Conservation (phyloP, 176 grass and related monocot genomes). For the Paspalum notatum region DNA sequence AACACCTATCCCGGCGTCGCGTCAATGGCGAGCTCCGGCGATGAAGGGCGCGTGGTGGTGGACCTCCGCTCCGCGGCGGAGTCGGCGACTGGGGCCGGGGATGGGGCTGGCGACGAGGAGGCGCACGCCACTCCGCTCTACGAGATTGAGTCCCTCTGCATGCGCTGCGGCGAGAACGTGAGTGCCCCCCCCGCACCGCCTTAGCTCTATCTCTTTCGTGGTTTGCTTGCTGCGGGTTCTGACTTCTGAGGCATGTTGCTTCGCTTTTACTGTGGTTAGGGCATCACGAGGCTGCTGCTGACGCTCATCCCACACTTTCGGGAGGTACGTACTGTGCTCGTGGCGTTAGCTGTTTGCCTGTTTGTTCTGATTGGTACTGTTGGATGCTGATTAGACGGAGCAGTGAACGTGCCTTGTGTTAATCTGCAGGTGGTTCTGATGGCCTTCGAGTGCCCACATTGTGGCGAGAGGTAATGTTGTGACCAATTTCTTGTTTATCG, state of each 20-base stretch:
- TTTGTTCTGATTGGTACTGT: conserved; percentile 21
- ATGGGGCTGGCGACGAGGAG: conserved; percentile 35
- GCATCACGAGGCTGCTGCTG: conserved; percentile 73
- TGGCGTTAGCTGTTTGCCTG: background rate
- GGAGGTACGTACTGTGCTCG: conserved; percentile 50
- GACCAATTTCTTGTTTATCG: background rate
- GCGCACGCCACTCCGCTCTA: conserved; percentile 62
- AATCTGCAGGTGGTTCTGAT: conserved; percentile 84
- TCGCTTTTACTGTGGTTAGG: conserved; percentile 42
- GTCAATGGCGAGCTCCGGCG: conserved; percentile 61
- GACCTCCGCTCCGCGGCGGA: conserved; percentile 80
- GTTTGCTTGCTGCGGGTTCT: background rate
- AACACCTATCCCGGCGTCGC: background rate
- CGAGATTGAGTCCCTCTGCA: conserved; percentile 93
- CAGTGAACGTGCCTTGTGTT: conserved; percentile 22
- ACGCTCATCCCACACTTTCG: conserved; percentile 90
- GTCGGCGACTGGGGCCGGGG: conserved; percentile 10
- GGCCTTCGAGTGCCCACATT: conserved; percentile 92
- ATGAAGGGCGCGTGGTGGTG: conserved; percentile 41
- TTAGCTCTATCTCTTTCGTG: background rate
- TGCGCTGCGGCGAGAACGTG: conserved; percentile 92
- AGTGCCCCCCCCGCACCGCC: background rate
- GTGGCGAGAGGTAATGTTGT: conserved; percentile 67
- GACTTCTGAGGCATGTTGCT: conserved; percentile 11
- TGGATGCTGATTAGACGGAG: background rate